Conservation (phyloP, 2,329 filamentous ascomycete species). For the Echinosphaeria canescens region DNA sequence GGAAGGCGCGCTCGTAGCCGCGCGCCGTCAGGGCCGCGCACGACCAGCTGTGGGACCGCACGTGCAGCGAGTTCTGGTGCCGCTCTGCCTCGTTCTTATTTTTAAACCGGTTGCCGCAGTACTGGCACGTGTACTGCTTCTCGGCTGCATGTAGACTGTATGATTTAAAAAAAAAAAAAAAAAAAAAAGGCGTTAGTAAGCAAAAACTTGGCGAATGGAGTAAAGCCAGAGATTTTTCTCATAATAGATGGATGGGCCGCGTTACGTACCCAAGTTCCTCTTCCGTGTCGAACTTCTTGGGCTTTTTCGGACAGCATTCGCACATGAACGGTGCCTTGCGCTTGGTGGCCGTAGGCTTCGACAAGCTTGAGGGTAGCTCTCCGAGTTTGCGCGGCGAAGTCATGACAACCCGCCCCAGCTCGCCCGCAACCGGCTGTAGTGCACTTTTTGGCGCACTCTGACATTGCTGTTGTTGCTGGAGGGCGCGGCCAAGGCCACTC, state of each 20-base stretch:
- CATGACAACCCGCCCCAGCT: conserved; percentile 3
- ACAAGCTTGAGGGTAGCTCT: conserved; percentile 22
- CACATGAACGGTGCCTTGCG: conserved; percentile 43
- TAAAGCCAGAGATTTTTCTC: no score
- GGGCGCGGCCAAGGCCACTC: no score
- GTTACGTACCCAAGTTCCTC: conserved; percentile 64
- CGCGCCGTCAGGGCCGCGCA: conserved; percentile 72
- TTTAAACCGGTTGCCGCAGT: conserved; percentile 90
- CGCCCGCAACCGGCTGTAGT: conserved; percentile 3
- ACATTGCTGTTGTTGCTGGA: no score
- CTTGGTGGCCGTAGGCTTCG: conserved; percentile 17
- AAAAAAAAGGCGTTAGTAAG: not conserved
- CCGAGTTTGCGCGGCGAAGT: conserved; percentile 27
- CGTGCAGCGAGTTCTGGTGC: conserved; percentile 86
- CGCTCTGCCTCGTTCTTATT: conserved; percentile 97
- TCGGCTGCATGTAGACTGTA: conserved; percentile 70
- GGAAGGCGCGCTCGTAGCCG: conserved; percentile 67
- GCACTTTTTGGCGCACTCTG: no score
- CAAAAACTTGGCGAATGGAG: not conserved
- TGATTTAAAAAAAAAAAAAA: not conserved
- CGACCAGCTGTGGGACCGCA: conserved; percentile 89
- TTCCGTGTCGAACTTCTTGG: conserved; percentile 76
- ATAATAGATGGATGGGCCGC: no score
- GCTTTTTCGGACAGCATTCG: conserved; percentile 93
- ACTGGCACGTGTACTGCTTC: conserved; percentile 88